Percentiles rank a stretch among this genome's conserved stretches.
Evolutionary conservation across 208 protist species (phyloP).

Genomic region (Leishmania gerbilli): DNA sequence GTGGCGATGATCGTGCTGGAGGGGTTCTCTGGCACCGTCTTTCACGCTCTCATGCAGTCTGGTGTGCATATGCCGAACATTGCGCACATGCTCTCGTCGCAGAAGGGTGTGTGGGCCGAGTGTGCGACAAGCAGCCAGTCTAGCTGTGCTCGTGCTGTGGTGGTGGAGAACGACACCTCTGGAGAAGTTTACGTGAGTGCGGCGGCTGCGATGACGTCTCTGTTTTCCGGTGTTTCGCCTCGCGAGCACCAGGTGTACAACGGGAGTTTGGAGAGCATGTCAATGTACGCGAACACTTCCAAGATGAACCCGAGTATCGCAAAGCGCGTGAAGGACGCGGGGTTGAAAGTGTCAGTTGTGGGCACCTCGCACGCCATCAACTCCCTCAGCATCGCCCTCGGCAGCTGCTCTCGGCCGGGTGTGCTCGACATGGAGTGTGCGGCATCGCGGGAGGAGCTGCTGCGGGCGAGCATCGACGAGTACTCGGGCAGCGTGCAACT

Average conservation of each 20-base stretch:
- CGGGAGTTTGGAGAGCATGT: slow-evolving; percentile 41
- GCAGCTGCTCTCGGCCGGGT: slow-evolving; percentile 51
- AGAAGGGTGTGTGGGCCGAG: slow-evolving; percentile 39
- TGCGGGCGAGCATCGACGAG: slow-evolving; percentile 18
- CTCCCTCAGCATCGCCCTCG: slow-evolving; percentile 37
- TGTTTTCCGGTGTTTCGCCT: slow-evolving; percentile 65
- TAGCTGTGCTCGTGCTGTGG: slow-evolving; percentile 59
- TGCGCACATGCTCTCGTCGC: slow-evolving; percentile 33
- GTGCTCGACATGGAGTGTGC: slow-evolving; percentile 81
- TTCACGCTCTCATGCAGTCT: slow-evolving; percentile 47
- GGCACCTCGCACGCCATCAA: slow-evolving; percentile 63
- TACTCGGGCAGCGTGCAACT: slow-evolving; percentile 35
- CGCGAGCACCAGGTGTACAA: slow-evolving; percentile 46
- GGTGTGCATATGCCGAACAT: slow-evolving; percentile 68
- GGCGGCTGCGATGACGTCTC: slow-evolving; percentile 47
- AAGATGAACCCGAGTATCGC: slow-evolving; percentile 53
- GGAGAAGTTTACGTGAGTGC: slow-evolving; percentile 43
- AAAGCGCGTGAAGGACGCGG: slow-evolving; percentile 46
- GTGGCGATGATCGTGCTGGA: slow-evolving; percentile 72
- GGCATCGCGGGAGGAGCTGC: slow-evolving; percentile 18
- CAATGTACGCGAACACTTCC: slow-evolving; percentile 42
- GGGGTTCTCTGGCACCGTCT: slow-evolving; percentile 60
- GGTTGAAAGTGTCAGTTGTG: slow-evolving; percentile 41
- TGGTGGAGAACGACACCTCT: slow-evolving; percentile 44
- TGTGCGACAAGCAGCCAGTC: slow-evolving; percentile 42